Conservation (phyloP, 140 eudicot genomes). For the Cichorium intybus region DNA sequence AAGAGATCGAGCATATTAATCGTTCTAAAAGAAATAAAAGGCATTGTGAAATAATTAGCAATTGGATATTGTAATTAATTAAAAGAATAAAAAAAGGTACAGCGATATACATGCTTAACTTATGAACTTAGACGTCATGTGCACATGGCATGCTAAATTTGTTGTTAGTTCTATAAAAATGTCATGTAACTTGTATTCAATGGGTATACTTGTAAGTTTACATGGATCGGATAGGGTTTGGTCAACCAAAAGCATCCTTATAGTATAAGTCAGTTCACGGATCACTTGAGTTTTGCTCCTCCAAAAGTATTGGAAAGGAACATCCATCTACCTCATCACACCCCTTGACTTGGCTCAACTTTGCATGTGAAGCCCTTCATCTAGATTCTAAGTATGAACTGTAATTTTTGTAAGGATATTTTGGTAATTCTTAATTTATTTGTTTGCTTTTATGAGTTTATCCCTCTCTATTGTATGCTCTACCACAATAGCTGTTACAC, state of each 20-base stretch:
- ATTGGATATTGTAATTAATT: too few species aligned
- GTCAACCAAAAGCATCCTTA: constrained; percentile 29
- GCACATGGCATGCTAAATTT: background rate
- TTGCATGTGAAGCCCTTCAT: constrained; percentile 28
- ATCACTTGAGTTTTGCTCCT: constrained; percentile 29
- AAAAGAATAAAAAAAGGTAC: background rate
- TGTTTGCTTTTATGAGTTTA: background rate
- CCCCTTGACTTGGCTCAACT: constrained; percentile 22
- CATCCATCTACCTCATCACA: constrained; percentile 21
- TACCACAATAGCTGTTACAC: background rate
- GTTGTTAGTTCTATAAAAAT: background rate
- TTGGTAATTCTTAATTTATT: constrained; percentile 2
- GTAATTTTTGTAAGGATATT: background rate
- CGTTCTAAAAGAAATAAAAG: too few species aligned
- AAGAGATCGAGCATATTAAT: background rate
- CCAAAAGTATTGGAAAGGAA: constrained; percentile 26
- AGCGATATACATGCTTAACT: background rate
- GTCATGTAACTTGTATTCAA: background rate
- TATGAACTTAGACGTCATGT: background rate
- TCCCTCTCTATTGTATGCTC: background rate
- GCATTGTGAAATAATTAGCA: too few species aligned
- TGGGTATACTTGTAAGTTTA: constrained; percentile 6
- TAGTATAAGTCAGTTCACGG: constrained; percentile 30
- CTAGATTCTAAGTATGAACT: background rate
- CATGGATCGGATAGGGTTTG: constrained; percentile 27